Conservation (phyloP, 108 stramenopile species). For the Asterionellopsis glacialis region DNA sequence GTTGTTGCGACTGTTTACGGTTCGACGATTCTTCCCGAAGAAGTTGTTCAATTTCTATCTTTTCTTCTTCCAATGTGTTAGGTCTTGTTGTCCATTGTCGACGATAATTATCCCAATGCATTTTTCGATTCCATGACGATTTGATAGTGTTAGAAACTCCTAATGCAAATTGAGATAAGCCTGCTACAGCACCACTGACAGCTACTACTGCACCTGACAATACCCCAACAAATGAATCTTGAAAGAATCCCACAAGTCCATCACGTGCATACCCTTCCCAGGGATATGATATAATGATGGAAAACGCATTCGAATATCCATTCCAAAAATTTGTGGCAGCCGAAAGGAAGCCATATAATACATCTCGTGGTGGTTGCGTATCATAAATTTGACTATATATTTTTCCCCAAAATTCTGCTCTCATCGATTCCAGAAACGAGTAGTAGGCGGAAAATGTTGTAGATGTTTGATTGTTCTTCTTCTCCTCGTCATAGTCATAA, state of each 20-base stretch:
- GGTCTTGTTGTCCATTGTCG: no score
- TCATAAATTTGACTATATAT: no score
- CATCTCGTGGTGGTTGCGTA: slow-evolving; percentile 21
- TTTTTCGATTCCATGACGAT: no score
- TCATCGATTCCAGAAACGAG: no score
- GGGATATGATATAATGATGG: slow-evolving; percentile 7
- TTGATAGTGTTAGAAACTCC: slow-evolving; percentile 11
- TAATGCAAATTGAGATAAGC: slow-evolving; percentile 14
- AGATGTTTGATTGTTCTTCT: no score
- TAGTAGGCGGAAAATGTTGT: no score
- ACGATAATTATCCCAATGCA: no score
- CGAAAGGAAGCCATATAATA: slow-evolving; percentile 11
- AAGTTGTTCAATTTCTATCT: slow-evolving; percentile 13
- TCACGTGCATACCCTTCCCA: slow-evolving; percentile 10
- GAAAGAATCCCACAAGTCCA: slow-evolving; percentile 13
- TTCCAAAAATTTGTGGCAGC: slow-evolving; percentile 13
- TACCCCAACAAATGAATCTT: slow-evolving; percentile 7
- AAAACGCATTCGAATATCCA: slow-evolving; percentile 19
- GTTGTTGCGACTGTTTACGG: slow-evolving; percentile 10
- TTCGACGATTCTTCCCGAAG: slow-evolving; percentile 16
- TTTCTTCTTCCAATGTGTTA: no score
- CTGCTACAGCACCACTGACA: slow-evolving; percentile 10
- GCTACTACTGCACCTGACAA: slow-evolving; percentile 13
- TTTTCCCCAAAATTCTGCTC: no score
- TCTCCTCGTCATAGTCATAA: no score